Base-by-base conservation (phyloP, 495 filamentous ascomycete species). In the Aspergillus biplanus region DNA sequence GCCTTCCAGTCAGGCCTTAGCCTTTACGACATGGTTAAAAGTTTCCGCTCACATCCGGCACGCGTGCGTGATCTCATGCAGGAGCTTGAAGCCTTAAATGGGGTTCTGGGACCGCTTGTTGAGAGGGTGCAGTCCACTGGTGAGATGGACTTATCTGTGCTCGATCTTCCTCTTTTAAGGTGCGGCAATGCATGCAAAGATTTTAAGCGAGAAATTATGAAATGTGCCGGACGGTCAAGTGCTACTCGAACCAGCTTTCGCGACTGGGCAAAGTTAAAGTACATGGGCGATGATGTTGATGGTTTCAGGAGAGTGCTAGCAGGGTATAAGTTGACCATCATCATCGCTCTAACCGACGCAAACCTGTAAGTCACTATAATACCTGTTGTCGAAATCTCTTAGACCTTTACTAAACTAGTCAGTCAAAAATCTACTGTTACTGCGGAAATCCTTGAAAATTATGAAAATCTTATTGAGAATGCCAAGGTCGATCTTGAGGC, bases 281-380 rank as follows among this genome's bases (percentile, higher is more conserved):
- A 68, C 39, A 74, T 70, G 66, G 71, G 69, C 47, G 61, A 71
- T 6, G 60, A 75, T 57, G 65, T 76, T 33, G 65, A 72, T 54
- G 72, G 63, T 42, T 78, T 79, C 54, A 66, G 67, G 33, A 21
- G 63, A 15, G 34, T 76, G 37, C 35, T 80, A 15, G 67, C 75
- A 44, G 71, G 75, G 44, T 80, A 78, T 62, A 79, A 80, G 64
- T 63, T 70, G 52, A 80, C 75, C 3, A 75, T 80, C 50, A 73
- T 50, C 52, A 75, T 79, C 72, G 72, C 74, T 15, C 65, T 80
- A 11, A 73, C 68, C 5, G 68, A 77, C 63, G 71, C 71, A 65
- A 78, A 69, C 33, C 65, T 79, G 75, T 79, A 67, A 72, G 74
- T 73, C 11, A 61, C 39, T 44, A 12, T n/a, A 44, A 12, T 9